Conservation (phyloP, 345 rosid species). For the Chamaenerion angustifolium region DNA sequence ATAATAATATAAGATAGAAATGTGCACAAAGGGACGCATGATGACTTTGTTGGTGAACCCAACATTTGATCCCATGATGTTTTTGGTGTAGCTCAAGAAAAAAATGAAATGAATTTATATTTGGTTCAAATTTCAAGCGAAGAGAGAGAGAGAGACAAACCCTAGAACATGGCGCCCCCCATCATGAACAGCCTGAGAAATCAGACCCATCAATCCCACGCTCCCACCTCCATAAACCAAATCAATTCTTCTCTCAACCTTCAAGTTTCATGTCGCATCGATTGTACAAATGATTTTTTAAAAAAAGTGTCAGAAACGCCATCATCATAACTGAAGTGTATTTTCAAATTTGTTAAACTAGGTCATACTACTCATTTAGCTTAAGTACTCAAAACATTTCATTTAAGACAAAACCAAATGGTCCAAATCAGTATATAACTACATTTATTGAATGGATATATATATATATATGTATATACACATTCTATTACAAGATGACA, state of each 20-base stretch:
- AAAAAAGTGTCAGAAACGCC: conserved; percentile 7
- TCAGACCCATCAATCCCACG: conserved; percentile 97
- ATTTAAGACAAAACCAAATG: too few species aligned
- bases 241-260: conserved; percentile 94
- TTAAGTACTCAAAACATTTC: too few species aligned
- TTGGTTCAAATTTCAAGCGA: conserved; percentile 10
- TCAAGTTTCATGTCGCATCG: conserved; percentile 24
- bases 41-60: too few species aligned
- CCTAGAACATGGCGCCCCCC: conserved; percentile 99
- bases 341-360: too few species aligned
- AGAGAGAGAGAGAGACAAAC: conserved; percentile 31
- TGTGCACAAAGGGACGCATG: too few species aligned
- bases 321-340: conserved; percentile 12
- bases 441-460: too few species aligned
- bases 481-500: not conserved
- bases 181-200: conserved; percentile 97
- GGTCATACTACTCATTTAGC: too few species aligned
- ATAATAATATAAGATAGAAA: too few species aligned
- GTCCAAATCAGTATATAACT: too few species aligned
- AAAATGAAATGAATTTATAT: not conserved
- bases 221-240: conserved; percentile 96
- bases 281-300: conserved; percentile 10
- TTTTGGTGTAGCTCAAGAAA: conserved; percentile 14
- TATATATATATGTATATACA: too few species aligned
- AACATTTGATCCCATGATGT: conserved; percentile 43